Evolutionary conservation across 306 rosid genomes (phyloP).

Genomic region (Sicyos baderoa): DNA sequence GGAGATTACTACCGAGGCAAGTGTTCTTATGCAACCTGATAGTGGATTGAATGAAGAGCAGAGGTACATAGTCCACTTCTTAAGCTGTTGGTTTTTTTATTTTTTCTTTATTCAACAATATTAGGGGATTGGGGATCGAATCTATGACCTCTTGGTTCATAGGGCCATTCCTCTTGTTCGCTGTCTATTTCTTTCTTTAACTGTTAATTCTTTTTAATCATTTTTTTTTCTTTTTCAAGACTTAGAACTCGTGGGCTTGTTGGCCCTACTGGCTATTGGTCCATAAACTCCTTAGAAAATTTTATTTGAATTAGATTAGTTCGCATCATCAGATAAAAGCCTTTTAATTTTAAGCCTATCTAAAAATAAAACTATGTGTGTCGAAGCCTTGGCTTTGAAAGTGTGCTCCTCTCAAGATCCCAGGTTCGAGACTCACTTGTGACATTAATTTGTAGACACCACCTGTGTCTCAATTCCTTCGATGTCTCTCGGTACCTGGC

Average conservation of each 20-base stretch:
- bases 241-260: not conserved
- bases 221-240: not conserved
- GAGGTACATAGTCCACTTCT: slow-evolving; percentile 34
- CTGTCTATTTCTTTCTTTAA: no score
- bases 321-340: not conserved
- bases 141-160: no score
- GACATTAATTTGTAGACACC: no score
- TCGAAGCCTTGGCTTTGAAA: no score
- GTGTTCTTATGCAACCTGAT: slow-evolving; percentile 48
- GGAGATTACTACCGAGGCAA: slow-evolving; percentile 59
- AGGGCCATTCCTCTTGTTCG: no score
- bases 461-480: no score
- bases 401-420: no score
- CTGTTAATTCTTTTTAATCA: no score
- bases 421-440: no score
- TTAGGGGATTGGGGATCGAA: no score
- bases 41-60: slow-evolving; percentile 89
- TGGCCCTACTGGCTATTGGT: not conserved
- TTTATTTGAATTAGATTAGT: not conserved
- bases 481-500: no score
- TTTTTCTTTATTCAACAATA: no score
- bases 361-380: not conserved
- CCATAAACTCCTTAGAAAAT: not conserved
- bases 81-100: not conserved
- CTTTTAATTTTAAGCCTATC: not conserved